Evolutionary conservation across 2,329 filamentous ascomycete species (phyloP).

Genomic region (Diaporthe vexans): DNA sequence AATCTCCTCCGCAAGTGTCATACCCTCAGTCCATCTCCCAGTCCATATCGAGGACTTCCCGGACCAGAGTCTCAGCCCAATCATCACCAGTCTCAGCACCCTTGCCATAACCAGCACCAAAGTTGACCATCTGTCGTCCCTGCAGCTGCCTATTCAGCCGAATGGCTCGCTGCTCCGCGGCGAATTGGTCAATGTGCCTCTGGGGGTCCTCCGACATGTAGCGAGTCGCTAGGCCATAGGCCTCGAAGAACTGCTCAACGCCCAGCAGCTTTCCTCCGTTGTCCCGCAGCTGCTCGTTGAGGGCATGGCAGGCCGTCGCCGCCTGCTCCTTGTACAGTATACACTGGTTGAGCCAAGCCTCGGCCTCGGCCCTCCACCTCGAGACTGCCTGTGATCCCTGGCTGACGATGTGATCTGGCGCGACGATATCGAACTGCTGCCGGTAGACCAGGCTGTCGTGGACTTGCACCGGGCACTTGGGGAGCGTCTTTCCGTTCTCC

Average conservation of each 20-base stretch:
- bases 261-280: background rate
- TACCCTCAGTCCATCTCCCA: slow-evolving; percentile 29
- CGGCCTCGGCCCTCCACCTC: background rate
- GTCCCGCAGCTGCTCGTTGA: background rate
- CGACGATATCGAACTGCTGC: background rate
- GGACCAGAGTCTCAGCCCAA: background rate
- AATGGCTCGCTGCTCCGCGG: background rate
- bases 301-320: background rate
- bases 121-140: background rate
- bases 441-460: background rate
- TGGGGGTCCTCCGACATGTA: background rate
- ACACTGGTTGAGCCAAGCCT: background rate
- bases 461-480: background rate
- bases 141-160: background rate
- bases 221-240: background rate
- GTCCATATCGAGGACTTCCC: slow-evolving; percentile 17
- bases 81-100: background rate
- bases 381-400: background rate
- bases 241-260: background rate
- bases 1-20: no score
- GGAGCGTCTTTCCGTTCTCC: background rate
- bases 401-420: background rate
- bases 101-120: background rate
- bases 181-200: background rate
- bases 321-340: background rate